Evolutionary conservation across 2,329 filamentous ascomycete species (phyloP), one percentile per base, ranked within the genome.

Genomic region (Botrytis galanthina): DNA sequence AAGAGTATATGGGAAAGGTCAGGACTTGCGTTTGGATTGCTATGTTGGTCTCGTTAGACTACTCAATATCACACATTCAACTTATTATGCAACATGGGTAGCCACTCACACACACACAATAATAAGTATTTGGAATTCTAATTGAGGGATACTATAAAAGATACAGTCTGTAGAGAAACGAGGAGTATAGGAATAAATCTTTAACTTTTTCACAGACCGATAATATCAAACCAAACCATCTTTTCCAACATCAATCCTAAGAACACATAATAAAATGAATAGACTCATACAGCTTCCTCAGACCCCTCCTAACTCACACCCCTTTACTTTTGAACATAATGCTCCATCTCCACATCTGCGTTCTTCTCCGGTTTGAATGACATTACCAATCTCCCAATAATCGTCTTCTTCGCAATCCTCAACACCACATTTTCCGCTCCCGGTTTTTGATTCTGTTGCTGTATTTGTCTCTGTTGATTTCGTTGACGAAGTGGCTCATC

Each of bases 331-430:
- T 26, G 54, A 44, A 14, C 29, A 48, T 61, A 37, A 14, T 46
- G 54, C n/a, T 71, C 59, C 72, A 73, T 71, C 35, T 73, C 72
- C 4, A 70, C 22, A 63, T 64, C 59, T 32, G n/a, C 67, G 20
- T n/a, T 35, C 14, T 71, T 73, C 20, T 59, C 67, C 29, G 66
- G 59, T 10, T 71, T 42, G 18, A 54, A 54, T 29, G 37, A 29
- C 74, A 76, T 78, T 8, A 79, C 74, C 48, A 79, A 72, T 16
- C 77, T 73, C 1, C 79, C 79, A 73, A 80, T 78, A 42, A 80
- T 79, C 5, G 78, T 79, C 66, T 72, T 76, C 72, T 78, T 78
- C 14, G 76, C 75, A 59, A 80, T 77, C 20, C 61, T 76, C 72
- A 78, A 69, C 10, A 67, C 54, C 37, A 57, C 39, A 57, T 75